phyloP scores from a whole-genome alignment of 768 basidiomycete genomes.

The Kwoniella pini region DNA sequence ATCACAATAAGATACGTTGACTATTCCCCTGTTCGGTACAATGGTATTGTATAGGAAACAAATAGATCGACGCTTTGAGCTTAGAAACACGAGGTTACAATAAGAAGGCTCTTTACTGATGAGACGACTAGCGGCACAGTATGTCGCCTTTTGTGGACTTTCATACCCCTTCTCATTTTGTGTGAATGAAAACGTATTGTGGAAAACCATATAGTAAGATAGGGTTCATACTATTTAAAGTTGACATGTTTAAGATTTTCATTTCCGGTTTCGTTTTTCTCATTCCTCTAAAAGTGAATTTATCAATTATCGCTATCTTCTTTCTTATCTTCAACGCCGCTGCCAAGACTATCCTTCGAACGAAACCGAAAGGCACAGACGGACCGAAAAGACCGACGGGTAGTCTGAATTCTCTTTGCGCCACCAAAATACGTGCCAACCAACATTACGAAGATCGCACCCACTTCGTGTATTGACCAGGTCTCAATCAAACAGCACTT shows the following conservation, averaged over 20 bases:
- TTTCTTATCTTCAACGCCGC: no score
- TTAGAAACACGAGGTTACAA: constrained; percentile 1
- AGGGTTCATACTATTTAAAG: background rate
- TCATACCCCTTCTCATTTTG: no score
- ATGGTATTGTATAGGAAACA: background rate
- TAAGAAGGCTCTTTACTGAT: constrained; percentile 4
- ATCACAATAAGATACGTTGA: no score
- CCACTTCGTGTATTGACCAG: background rate
- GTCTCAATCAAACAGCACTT: background rate
- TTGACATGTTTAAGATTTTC: background rate
- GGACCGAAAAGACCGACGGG: background rate
- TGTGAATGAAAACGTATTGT: no score
- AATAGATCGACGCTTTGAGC: constrained; percentile 7
- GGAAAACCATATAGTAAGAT: background rate
- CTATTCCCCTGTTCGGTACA: background rate
- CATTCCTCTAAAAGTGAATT: constrained; percentile 2
- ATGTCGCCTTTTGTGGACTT: no score
- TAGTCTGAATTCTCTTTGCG: constrained; percentile 5
- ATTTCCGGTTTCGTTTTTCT: background rate
- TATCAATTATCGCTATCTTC: no score
- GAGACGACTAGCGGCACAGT: background rate
- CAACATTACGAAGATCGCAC: background rate
- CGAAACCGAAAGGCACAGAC: background rate
- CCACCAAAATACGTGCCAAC: constrained; percentile 2
- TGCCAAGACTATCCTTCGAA: no score